phyloP scores from a whole-genome alignment of 345 rosid genomes.

The Eucalyptus tenuipes region DNA sequence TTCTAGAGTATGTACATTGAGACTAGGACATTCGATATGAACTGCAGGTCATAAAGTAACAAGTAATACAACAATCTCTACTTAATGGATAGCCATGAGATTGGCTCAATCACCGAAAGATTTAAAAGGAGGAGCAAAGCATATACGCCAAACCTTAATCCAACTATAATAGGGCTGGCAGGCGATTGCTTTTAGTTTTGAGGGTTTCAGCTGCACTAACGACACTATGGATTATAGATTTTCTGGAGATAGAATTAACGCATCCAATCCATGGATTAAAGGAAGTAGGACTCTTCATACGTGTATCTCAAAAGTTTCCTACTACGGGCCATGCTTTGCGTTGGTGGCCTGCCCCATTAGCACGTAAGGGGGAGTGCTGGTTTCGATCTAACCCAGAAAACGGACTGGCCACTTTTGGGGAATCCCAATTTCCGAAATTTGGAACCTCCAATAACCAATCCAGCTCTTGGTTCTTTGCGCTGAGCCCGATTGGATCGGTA shows the following conservation, averaged over 20 bases:
- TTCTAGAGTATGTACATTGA: neutral
- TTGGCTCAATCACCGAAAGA: neutral
- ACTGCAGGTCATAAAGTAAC: neutral
- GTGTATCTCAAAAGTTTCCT: neutral
- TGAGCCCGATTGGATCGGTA: neutral
- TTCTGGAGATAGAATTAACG: neutral
- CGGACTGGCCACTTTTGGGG: neutral
- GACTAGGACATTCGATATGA: neutral
- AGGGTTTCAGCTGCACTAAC: neutral
- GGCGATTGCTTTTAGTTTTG: neutral
- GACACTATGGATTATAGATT: neutral
- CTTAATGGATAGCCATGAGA: neutral
- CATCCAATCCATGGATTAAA: neutral
- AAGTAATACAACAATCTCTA: fast-evolving
- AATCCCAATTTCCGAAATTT: neutral
- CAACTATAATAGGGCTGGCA: neutral
- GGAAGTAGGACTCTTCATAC: neutral
- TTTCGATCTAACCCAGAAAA: neutral
- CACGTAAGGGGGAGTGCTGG: fast-evolving
- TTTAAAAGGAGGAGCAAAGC: neutral
- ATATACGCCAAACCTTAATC: neutral
- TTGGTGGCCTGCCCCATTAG: neutral
- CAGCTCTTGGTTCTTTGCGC: neutral
- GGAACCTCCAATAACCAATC: neutral
- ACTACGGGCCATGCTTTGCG: neutral